phyloP scores from a whole-genome alignment of 495 filamentous ascomycete species.

The Collariella sp. region DNA sequence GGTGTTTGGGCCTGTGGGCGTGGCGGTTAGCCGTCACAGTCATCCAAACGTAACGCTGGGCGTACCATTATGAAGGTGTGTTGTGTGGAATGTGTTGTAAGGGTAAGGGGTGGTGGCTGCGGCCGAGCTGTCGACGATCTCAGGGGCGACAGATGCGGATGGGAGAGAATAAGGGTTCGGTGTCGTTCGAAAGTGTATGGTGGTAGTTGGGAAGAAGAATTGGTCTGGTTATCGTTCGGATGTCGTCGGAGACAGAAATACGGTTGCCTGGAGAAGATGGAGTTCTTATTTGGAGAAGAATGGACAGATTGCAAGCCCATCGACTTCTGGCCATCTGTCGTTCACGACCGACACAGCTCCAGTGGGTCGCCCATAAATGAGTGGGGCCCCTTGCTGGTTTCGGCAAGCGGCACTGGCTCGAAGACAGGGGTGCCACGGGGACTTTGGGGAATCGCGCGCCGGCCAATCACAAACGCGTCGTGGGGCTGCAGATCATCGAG shows the following conservation, averaged over 20 bases:
- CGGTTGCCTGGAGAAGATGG: background rate
- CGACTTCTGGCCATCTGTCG: constrained; percentile 23
- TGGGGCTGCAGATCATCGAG: background rate
- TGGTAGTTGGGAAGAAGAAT: background rate
- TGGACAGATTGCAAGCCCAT: constrained; percentile 26
- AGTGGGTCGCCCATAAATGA: constrained; percentile 4
- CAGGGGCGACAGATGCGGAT: background rate
- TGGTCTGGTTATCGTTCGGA: background rate
- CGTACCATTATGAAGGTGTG: constrained; percentile 23
- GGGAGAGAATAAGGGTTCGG: background rate
- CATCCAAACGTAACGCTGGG: background rate
- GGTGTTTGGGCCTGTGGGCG: constrained; percentile 76
- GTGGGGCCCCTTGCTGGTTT: background rate
- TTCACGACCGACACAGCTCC: constrained; percentile 5
- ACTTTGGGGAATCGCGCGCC: background rate
- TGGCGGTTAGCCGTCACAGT: background rate
- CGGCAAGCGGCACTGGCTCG: background rate
- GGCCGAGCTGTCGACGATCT: background rate
- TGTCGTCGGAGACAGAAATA: background rate
- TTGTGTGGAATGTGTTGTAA: background rate
- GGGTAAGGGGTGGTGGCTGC: background rate
- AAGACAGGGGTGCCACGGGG: constrained; percentile 6
- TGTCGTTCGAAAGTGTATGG: background rate
- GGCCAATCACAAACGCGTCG: background rate
- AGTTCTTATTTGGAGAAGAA: constrained; percentile 1